Base-by-base conservation (phyloP, 495 filamentous ascomycete species). In the Symbiotaphrina buchneri region DNA sequence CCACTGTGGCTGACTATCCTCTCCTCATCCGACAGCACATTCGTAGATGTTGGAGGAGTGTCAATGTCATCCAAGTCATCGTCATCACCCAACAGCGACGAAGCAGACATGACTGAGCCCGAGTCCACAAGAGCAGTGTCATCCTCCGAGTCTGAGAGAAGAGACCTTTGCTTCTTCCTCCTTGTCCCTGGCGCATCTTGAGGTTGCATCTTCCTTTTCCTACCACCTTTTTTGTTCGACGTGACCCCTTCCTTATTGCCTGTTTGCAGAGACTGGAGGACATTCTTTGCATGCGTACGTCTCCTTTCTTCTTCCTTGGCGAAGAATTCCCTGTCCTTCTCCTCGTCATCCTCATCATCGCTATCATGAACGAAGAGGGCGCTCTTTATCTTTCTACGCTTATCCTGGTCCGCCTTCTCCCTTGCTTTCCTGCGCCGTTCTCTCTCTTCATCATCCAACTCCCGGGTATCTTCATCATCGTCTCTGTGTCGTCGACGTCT, bases 381-480 rank as follows among this genome's bases (percentile, higher is more conserved):
- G n/a, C 37, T 38, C 16, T 49, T 51, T 5, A 55, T 53, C 7
- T 52, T 53, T 1, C 47, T 41, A 7, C 47, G 42, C 2, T 47
- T 59, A 35, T 56, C 52, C n/a, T 41, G 35, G 31, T 55, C 45
- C 11, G 39, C 37, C 33, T 55, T 59, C 28, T 51, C 48, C 22
- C 44, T 41, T 10, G 37, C 39, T 39, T 48, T 41, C 23, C 38
- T 44, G 41, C 40, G 28, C 27, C 25, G 32, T 35, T 44, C 47
- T 19, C 36, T 39, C 34, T 65, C 61, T 20, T 56, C 51, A 31
- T 60, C 57, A 10, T 63, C 48, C 10, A 49, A 37, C 0, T 44
- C 48, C n/a, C n/a, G n/a, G 35, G 58, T 58, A 10, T 56, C 58
- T 11, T 47, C 51, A 29, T 62, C 59, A 28, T 58, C 47, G 18